Conservation (phyloP, 352 stramenopile species). For the Plasmopara viticola region DNA sequence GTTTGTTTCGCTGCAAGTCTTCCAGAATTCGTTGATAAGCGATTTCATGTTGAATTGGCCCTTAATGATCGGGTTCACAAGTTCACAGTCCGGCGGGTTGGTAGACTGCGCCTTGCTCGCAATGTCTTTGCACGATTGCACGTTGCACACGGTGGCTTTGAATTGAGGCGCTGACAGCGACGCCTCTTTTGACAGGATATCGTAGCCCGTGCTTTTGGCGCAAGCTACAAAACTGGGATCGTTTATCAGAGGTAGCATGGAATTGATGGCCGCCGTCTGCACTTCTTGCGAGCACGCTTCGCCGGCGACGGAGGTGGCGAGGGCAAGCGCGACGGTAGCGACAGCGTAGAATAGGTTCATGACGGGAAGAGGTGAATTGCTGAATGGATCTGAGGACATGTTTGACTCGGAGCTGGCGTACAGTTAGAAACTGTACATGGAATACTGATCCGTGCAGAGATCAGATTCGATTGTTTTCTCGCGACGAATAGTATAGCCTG, state of each 20-base stretch:
- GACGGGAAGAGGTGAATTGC: constrained; percentile 2
- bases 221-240: constrained; percentile 17
- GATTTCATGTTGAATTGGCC: constrained; percentile 33
- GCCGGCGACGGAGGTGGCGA: constrained; percentile 24
- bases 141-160: constrained; percentile 26
- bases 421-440: too few species aligned
- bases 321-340: constrained; percentile 18
- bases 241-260: constrained; percentile 19
- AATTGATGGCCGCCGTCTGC: constrained; percentile 17
- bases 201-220: constrained; percentile 23
- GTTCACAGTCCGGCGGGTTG: constrained; percentile 33
- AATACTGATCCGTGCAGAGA: too few species aligned
- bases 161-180: constrained; percentile 24
- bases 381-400: too few species aligned
- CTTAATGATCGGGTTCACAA: constrained; percentile 32
- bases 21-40: background rate
- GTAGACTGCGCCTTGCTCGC: constrained; percentile 19
- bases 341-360: constrained; percentile 33
- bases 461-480: too few species aligned
- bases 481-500: too few species aligned
- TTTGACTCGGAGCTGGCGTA: too few species aligned
- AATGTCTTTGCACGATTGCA: constrained; percentile 25
- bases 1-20: background rate
- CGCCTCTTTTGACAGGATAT: constrained; percentile 26
- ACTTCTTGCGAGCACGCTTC: constrained; percentile 17